Conservation (phyloP, 441 rosid species). For the Isatis lusitanica region DNA sequence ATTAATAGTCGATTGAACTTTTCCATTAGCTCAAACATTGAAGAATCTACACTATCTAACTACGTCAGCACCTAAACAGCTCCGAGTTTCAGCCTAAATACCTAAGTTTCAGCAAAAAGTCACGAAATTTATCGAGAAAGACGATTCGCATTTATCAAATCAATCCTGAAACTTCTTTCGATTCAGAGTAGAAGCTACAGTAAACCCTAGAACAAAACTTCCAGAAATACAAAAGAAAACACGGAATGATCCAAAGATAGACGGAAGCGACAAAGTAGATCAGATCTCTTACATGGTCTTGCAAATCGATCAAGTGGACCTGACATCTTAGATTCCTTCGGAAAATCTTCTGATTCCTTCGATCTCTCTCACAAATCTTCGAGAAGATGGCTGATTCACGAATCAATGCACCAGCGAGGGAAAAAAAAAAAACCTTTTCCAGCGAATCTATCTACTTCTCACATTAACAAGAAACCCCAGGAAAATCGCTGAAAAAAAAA, state of each 20-base stretch:
- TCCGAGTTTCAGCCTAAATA: not conserved
- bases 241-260: not conserved
- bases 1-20: not conserved
- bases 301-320: constrained; percentile 45
- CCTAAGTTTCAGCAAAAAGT: constrained; percentile 8
- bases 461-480: constrained; percentile 24
- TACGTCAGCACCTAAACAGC: not conserved
- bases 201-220: constrained; percentile 26
- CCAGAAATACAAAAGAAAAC: not conserved
- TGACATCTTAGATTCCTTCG: constrained; percentile 27
- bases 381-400: constrained; percentile 29
- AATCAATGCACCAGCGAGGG: constrained; percentile 28
- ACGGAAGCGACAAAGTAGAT: not conserved
- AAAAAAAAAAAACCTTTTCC: not conserved
- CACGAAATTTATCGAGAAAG: not conserved
- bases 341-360: constrained; percentile 1
- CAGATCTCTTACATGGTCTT: constrained; percentile 42
- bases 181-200: not conserved
- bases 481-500: not conserved
- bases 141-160: not conserved
- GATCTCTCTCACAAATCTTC: constrained; percentile 5
- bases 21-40: not conserved
- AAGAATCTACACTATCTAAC: not conserved
- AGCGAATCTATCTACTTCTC: constrained; percentile 23
- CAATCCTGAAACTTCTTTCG: not conserved